phyloP scores from a whole-genome alignment of 176 grass and related monocot species.

The Cenchrus purpureus region DNA sequence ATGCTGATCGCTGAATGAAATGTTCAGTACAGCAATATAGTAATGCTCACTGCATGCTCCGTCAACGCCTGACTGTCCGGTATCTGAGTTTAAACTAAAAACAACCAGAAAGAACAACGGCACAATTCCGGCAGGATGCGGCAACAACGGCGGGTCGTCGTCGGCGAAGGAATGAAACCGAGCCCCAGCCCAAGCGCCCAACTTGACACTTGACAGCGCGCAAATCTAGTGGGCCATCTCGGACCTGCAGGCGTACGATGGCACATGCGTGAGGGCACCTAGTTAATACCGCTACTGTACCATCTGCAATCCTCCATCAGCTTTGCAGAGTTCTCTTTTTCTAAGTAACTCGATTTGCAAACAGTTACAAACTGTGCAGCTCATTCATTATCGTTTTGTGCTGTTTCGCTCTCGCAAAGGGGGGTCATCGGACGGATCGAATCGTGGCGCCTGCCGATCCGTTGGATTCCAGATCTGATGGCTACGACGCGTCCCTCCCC shows the following conservation, averaged over 20 bases:
- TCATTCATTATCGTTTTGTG: background rate
- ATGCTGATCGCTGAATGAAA: background rate
- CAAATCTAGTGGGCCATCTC: background rate
- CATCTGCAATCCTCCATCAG: background rate
- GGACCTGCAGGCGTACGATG: background rate
- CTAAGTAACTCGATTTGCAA: background rate
- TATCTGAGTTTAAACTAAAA: background rate
- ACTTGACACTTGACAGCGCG: background rate
- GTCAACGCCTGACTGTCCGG: background rate
- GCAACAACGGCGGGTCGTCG: background rate
- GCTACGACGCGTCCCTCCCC: background rate
- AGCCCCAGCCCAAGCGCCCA: background rate
- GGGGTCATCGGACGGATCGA: constrained; percentile 20
- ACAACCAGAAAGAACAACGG: constrained; percentile 19
- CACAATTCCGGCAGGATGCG: constrained; percentile 42
- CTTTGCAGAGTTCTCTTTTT: no score
- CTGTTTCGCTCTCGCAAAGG: background rate
- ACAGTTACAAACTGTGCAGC: constrained; percentile 14
- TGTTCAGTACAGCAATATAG: background rate
- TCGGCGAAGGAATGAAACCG: background rate
- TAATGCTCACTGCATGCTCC: background rate
- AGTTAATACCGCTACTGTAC: constrained; percentile 19
- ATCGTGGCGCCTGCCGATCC: background rate
- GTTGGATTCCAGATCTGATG: background rate
- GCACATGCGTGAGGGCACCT: constrained; percentile 9